Percentiles rank a stretch among this genome's conserved stretches.
Conservation (phyloP, 2,329 filamentous ascomycete genomes). For the Trichoderma guizhouense region DNA sequence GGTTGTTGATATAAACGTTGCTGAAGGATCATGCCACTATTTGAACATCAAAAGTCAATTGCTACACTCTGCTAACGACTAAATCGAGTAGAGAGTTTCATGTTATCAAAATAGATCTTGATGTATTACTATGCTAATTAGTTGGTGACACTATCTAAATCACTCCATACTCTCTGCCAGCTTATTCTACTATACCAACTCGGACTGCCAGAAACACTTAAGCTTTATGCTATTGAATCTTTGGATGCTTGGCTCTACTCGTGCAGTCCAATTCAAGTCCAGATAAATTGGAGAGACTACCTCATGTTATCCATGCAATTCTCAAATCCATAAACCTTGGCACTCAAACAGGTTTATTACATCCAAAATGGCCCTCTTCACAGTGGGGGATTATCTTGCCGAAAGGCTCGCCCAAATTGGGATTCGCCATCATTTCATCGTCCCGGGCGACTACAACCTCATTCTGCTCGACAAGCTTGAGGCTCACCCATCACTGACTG, state of each 20-base stretch:
- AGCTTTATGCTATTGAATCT: background rate
- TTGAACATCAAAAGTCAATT: background rate
- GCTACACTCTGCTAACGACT: background rate
- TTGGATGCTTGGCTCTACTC: background rate
- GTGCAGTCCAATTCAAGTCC: background rate
- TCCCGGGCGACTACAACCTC: slow-evolving; percentile 6
- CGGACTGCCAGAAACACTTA: background rate
- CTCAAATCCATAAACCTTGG: background rate
- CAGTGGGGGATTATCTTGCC: background rate
- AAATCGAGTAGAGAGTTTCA: background rate
- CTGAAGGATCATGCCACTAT: background rate
- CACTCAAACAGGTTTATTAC: background rate
- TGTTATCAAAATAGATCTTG: background rate
- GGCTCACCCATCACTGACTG: background rate
- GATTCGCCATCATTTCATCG: background rate
- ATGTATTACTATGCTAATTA: background rate
- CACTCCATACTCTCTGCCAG: background rate
- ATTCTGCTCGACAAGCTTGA: background rate
- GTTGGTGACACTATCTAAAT: background rate
- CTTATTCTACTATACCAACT: background rate
- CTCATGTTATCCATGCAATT: background rate
- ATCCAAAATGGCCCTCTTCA: background rate
- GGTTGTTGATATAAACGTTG: background rate
- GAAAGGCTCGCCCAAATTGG: background rate
- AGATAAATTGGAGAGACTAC: too few relatives aligned